These are phyloP conservation scores for Trichoderma atroviride DNA, from an alignment of 2,329 filamentous ascomycete species.

Conservation along the genomic window DNA sequence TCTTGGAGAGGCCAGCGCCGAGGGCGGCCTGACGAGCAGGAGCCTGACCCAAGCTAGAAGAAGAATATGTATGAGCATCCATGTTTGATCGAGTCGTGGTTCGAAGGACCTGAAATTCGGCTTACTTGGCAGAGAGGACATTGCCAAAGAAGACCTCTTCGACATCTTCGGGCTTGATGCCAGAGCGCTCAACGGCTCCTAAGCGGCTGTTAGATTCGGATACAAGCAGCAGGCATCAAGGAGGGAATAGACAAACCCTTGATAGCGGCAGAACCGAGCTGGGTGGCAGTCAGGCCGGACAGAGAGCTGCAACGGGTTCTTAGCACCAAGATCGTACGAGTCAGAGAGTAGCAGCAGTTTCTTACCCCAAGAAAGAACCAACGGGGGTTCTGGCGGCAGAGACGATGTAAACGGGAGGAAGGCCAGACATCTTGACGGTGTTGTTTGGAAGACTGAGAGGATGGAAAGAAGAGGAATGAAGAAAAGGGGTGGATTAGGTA, in stretches of 20 bases:
- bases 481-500: background rate
- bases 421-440: slow-evolving; percentile 66
- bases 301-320: slow-evolving; percentile 65
- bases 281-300: slow-evolving; percentile 79
- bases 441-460: slow-evolving; percentile 2
- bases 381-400: slow-evolving; percentile 88
- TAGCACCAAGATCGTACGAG: background rate
- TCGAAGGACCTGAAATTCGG: slow-evolving; percentile 25
- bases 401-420: slow-evolving; percentile 93
- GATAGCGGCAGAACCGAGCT: slow-evolving; percentile 89
- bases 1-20: slow-evolving; percentile 79
- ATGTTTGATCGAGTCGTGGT: background rate
- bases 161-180: slow-evolving; percentile 86
- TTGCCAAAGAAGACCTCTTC: slow-evolving; percentile 99
- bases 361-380: slow-evolving; percentile 89
- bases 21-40: slow-evolving; percentile 94
- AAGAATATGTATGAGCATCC: background rate
- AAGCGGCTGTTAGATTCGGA: slow-evolving; percentile 26
- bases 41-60: slow-evolving; percentile 84
- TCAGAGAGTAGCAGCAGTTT: background rate
- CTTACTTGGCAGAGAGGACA: slow-evolving; percentile 92
- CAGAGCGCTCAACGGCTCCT: slow-evolving; percentile 82
- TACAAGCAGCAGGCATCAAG: background rate
- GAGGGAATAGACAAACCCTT: slow-evolving; percentile 64
- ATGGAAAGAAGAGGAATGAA: background rate